Conservation (phyloP, 225 moss, liverwort and hornwort species). For the Physcomitrellopsis africana region DNA sequence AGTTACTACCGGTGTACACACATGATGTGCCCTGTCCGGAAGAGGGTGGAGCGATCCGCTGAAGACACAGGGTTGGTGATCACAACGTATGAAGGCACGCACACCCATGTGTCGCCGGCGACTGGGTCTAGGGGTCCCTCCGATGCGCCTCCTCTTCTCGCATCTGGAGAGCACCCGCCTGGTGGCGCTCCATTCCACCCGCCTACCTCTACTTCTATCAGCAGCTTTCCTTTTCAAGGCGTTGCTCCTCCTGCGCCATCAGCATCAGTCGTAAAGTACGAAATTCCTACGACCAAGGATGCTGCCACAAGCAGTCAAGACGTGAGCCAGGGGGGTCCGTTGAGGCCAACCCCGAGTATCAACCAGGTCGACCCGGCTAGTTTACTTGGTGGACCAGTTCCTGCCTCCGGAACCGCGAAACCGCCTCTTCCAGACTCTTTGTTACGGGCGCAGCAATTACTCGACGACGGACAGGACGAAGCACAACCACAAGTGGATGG, state of each 20-base stretch:
- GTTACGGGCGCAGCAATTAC: constrained; percentile 8
- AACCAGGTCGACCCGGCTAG: constrained; percentile 24
- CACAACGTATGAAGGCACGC: constrained; percentile 66
- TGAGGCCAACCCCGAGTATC: constrained; percentile 34
- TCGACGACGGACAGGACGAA: constrained; percentile 2
- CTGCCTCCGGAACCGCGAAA: not conserved
- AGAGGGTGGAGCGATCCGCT: constrained; percentile 63
- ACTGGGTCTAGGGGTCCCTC: constrained; percentile 53
- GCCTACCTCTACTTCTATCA: not conserved
- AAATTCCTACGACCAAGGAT: constrained; percentile 23
- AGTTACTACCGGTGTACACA: constrained; percentile 70
- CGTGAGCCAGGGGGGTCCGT: constrained; percentile 4
- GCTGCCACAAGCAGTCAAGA: constrained; percentile 12
- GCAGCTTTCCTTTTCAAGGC: not conserved
- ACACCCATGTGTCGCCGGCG: constrained; percentile 57
- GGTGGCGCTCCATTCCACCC: constrained; percentile 61
- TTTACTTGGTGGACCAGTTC: not conserved
- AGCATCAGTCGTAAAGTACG: constrained; percentile 36
- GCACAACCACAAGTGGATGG: not conserved
- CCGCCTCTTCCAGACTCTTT: not conserved
- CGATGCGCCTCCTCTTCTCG: constrained; percentile 53
- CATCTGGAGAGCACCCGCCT: constrained; percentile 51
- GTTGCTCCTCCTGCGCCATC: not conserved
- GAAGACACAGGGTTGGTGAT: constrained; percentile 62
- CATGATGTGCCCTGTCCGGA: constrained; percentile 64